These are phyloP conservation scores for Gentiana straminea DNA, from an alignment of 257 asterid genomes.

Conservation along the genomic window DNA sequence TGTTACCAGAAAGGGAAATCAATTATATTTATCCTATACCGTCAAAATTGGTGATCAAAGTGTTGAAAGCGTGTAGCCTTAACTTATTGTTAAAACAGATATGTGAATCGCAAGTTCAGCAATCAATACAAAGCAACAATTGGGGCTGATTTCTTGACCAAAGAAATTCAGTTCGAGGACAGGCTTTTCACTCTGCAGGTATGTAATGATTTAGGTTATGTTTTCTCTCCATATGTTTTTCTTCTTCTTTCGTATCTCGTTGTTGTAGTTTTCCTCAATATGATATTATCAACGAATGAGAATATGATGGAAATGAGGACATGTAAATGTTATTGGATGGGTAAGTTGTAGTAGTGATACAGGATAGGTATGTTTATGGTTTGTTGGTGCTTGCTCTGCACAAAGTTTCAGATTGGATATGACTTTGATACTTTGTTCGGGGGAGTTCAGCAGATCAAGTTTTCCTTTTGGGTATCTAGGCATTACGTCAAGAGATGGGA, in stretches of 20 bases:
- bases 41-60: neutral
- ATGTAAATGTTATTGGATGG: too few relatives aligned
- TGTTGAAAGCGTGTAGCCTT: neutral
- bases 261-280: too few relatives aligned
- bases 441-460: too few relatives aligned
- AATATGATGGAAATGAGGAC: too few relatives aligned
- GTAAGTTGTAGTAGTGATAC: too few relatives aligned
- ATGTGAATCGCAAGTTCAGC: slow-evolving; percentile 21
- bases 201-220: neutral
- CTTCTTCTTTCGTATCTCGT: neutral
- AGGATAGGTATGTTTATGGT: too few relatives aligned
- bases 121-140: slow-evolving; percentile 23
- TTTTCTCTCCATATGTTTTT: slow-evolving; percentile 4
- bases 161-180: slow-evolving; percentile 16
- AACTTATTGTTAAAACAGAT: slow-evolving; percentile 5
- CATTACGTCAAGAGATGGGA: too few relatives aligned
- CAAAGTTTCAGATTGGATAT: too few relatives aligned
- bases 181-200: slow-evolving; percentile 22
- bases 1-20: neutral
- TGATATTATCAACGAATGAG: too few relatives aligned
- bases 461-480: too few relatives aligned
- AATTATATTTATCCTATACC: neutral
- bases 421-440: too few relatives aligned
- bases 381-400: too few relatives aligned
- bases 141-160: slow-evolving; percentile 23